These are phyloP conservation scores for Closterium sp. DNA, from an alignment of 139 green algal genomes.

Conservation along the genomic window DNA sequence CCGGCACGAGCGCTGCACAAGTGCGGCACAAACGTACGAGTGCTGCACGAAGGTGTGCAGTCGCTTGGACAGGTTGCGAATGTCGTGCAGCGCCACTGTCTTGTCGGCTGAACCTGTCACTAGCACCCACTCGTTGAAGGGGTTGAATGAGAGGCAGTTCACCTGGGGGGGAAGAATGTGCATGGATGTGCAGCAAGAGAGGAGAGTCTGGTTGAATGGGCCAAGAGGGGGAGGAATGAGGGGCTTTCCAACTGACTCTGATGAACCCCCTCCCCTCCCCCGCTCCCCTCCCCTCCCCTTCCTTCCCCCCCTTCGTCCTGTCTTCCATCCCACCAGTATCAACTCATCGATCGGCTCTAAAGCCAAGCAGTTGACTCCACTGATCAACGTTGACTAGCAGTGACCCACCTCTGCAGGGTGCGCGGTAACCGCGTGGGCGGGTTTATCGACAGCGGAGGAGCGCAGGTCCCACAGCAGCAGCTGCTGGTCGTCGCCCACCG, in stretches of 20 bases:
- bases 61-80: too few relatives aligned
- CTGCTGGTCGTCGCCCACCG: slow-evolving; percentile 92
- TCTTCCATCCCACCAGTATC: too few relatives aligned
- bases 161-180: slow-evolving; percentile 52
- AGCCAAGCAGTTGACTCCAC: too few relatives aligned
- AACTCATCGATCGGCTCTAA: too few relatives aligned
- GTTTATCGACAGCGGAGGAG: slow-evolving; percentile 50
- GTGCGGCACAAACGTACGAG: too few relatives aligned
- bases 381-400: background rate
- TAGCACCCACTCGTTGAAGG: slow-evolving; percentile 92
- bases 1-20: too few relatives aligned
- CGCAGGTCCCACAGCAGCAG: slow-evolving; percentile 95
- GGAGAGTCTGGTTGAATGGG: background rate
- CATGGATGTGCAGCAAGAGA: background rate
- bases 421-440: slow-evolving; percentile 62
- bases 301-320: too few relatives aligned
- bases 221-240: background rate
- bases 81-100: slow-evolving; percentile 84
- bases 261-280: too few relatives aligned
- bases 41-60: too few relatives aligned
- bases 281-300: too few relatives aligned
- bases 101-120: slow-evolving; percentile 94
- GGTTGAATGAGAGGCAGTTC: slow-evolving; percentile 99
- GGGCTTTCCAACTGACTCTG: too few relatives aligned
- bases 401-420: slow-evolving; percentile 83